phyloP scores from a whole-genome alignment of 108 stramenopile species.

The Skeletonema tropicum region DNA sequence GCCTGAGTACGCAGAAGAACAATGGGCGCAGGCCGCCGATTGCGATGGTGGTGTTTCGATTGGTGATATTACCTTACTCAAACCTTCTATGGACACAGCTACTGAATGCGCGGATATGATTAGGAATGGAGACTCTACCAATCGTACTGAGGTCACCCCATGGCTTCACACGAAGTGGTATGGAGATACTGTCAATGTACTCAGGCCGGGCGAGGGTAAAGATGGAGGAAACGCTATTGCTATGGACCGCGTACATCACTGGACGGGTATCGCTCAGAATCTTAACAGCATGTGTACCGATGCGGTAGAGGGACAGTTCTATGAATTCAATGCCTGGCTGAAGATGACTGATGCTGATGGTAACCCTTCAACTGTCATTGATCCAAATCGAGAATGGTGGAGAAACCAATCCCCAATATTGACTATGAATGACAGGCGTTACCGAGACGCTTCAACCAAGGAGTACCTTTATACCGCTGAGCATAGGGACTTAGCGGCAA shows the following conservation, averaged over 20 bases:
- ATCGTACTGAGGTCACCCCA: conserved; percentile 14
- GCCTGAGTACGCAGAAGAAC: conserved; percentile 51
- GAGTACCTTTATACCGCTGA: conserved; percentile 20
- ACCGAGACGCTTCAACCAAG: conserved; percentile 26
- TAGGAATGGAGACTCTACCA: conserved; percentile 32
- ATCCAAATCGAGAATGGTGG: conserved; percentile 30
- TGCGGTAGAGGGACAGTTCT: conserved; percentile 21
- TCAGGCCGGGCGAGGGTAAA: conserved; percentile 22
- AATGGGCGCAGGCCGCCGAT: conserved; percentile 38
- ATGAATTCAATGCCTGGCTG: conserved; percentile 46
- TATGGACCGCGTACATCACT: conserved; percentile 26
- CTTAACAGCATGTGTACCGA: conserved; percentile 41
- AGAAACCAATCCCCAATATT: conserved; percentile 27
- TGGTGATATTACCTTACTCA: conserved; percentile 28
- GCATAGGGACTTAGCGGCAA: conserved; percentile 4
- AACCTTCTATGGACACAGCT: conserved; percentile 30
- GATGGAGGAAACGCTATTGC: conserved; percentile 34
- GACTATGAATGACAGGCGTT: conserved; percentile 13
- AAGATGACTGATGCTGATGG: conserved; percentile 21
- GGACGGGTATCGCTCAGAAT: conserved; percentile 43
- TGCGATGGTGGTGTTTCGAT: conserved; percentile 28
- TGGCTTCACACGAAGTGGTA: conserved; percentile 34
- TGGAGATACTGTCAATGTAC: conserved; percentile 7
- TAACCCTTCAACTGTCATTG: conserved; percentile 23
- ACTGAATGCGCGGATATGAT: conserved; percentile 32